Conservation (phyloP, 1,284 basidiomycete species). For the Neolentinus lepideus region DNA sequence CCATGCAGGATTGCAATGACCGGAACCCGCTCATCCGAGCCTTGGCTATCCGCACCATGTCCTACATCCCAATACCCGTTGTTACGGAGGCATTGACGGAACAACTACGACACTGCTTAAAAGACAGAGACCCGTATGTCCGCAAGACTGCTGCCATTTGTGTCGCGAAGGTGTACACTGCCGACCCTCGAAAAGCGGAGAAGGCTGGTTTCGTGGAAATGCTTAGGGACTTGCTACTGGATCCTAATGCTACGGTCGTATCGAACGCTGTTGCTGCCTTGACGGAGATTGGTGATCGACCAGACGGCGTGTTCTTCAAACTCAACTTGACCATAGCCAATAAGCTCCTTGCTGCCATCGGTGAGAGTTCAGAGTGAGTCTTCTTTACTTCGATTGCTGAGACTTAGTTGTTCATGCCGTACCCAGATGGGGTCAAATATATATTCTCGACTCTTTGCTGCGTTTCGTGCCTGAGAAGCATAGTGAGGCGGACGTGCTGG, state of each 20-base stretch:
- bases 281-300: slow-evolving; percentile 85
- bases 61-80: slow-evolving; percentile 83
- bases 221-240: slow-evolving; percentile 85
- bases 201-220: slow-evolving; percentile 79
- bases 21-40: slow-evolving; percentile 90
- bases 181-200: slow-evolving; percentile 81
- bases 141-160: slow-evolving; percentile 94
- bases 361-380: slow-evolving; percentile 87
- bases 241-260: slow-evolving; percentile 91
- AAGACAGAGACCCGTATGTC: slow-evolving; percentile 92
- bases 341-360: slow-evolving; percentile 78
- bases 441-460: slow-evolving; percentile 92
- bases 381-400: not conserved
- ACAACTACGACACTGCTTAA: slow-evolving; percentile 81
- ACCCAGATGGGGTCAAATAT: slow-evolving; percentile 96
- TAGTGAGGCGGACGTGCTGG: slow-evolving; percentile 88
- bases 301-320: slow-evolving; percentile 85
- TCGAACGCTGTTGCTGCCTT: slow-evolving; percentile 94
- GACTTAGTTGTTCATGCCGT: not conserved
- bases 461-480: slow-evolving; percentile 88
- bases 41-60: slow-evolving; percentile 92
- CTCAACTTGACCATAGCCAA: slow-evolving; percentile 79
- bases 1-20: slow-evolving; percentile 78
- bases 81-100: slow-evolving; percentile 79
- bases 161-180: slow-evolving; percentile 85